A percentile compares a stretch with the other conserved stretches of the same genome.
phyloP scores from a whole-genome alignment of 2,329 filamentous ascomycete species.

The Fusarium xyrophilum region DNA sequence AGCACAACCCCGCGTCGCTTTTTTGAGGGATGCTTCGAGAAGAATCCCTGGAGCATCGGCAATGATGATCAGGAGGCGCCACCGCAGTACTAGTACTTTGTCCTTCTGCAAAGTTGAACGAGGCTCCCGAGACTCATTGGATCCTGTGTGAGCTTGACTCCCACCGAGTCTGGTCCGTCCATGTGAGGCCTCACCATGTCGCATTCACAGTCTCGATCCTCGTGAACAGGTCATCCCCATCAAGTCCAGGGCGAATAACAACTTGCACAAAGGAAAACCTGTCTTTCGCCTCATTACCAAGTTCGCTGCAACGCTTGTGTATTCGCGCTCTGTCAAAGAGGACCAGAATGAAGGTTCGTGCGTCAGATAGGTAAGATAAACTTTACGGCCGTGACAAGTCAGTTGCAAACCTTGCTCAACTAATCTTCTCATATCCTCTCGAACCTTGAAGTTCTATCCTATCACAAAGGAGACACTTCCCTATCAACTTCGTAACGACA shows the following conservation, averaged over 20 bases:
- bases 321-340: accelerated
- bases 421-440: neutral
- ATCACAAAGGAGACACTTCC: accelerated
- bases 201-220: neutral
- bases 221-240: neutral
- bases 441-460: neutral
- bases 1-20: too few species aligned
- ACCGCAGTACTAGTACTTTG: too few species aligned
- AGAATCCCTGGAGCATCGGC: neutral
- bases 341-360: neutral
- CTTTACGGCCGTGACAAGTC: neutral
- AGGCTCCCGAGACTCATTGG: too few species aligned
- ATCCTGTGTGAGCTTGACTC: neutral
- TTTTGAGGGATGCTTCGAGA: neutral
- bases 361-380: neutral
- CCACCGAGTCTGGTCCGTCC: accelerated
- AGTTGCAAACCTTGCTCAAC: too few species aligned
- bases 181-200: neutral
- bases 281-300: accelerated
- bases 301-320: neutral
- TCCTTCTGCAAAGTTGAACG: too few species aligned
- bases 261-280: neutral
- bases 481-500: accelerated
- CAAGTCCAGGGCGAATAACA: neutral
- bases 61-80: neutral